phyloP scores from a whole-genome alignment of 306 rosid species.

The Quercus cerris region DNA sequence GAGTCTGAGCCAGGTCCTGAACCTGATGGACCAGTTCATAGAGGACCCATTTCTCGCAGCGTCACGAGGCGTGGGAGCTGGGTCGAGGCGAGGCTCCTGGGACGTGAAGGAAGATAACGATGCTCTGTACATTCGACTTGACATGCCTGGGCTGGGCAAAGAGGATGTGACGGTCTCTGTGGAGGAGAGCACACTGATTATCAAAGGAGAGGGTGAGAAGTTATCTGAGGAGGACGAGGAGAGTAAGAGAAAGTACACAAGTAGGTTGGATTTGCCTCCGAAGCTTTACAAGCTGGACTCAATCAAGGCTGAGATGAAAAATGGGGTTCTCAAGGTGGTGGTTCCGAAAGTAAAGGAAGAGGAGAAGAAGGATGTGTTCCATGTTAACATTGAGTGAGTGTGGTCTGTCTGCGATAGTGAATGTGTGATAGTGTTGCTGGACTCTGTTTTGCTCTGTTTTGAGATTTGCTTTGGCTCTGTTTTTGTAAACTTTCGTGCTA shows the following conservation, averaged over 20 bases:
- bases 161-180: constrained; percentile 65
- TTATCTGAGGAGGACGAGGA: constrained; percentile 35
- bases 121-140: constrained; percentile 52
- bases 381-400: constrained; percentile 32
- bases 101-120: constrained; percentile 60
- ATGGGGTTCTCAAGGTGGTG: constrained; percentile 63
- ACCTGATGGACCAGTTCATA: constrained; percentile 68
- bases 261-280: constrained; percentile 59
- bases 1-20: constrained; percentile 77
- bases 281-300: constrained; percentile 46
- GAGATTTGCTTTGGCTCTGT: too few species aligned
- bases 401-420: too few species aligned
- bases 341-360: constrained; percentile 63
- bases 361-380: constrained; percentile 45
- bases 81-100: constrained; percentile 52
- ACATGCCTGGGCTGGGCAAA: constrained; percentile 72
- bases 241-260: constrained; percentile 37
- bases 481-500: too few species aligned
- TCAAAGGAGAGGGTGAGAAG: constrained; percentile 53
- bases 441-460: neutral
- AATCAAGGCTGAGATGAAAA: constrained; percentile 80
- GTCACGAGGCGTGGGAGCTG: constrained; percentile 49
- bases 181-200: constrained; percentile 60
- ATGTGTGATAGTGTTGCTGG: neutral
- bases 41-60: constrained; percentile 55